Evolutionary conservation across 2,329 filamentous ascomycete species (phyloP).

Genomic region (Pestalotiopsis fici): DNA sequence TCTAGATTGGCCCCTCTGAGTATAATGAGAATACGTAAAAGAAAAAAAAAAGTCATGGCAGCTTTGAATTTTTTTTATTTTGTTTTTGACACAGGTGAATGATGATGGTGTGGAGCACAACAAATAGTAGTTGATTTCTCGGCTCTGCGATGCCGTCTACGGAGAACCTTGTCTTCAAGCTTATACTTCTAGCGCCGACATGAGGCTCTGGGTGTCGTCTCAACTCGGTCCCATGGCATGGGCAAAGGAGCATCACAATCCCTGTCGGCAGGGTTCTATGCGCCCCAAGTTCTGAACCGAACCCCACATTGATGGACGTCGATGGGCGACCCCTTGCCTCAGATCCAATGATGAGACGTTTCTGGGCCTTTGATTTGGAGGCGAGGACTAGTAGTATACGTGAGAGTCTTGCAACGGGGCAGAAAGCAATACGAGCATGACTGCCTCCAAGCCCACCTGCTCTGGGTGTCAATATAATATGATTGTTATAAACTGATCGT

Average conservation of each 20-base stretch:
- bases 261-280: not conserved
- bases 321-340: slow-evolving; percentile 1
- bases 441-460: not conserved
- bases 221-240: not conserved
- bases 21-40: not conserved
- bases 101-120: no score
- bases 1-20: not conserved
- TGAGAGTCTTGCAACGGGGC: not conserved
- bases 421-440: not conserved
- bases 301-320: slow-evolving; percentile 3
- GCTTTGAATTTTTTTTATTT: no score
- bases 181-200: not conserved
- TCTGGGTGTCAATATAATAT: not conserved
- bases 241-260: not conserved
- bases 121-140: not conserved
- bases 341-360: slow-evolving; percentile 4
- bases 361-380: not conserved
- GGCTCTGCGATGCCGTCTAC: not conserved
- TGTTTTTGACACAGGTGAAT: not conserved
- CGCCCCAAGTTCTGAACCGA: not conserved
- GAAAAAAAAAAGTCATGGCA: no score
- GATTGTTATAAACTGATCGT: not conserved
- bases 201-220: slow-evolving; percentile 4
- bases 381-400: not conserved
- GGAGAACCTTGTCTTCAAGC: not conserved